Conservation (phyloP, 2,329 filamentous ascomycete species). For the Colletotrichum tropicicola region DNA sequence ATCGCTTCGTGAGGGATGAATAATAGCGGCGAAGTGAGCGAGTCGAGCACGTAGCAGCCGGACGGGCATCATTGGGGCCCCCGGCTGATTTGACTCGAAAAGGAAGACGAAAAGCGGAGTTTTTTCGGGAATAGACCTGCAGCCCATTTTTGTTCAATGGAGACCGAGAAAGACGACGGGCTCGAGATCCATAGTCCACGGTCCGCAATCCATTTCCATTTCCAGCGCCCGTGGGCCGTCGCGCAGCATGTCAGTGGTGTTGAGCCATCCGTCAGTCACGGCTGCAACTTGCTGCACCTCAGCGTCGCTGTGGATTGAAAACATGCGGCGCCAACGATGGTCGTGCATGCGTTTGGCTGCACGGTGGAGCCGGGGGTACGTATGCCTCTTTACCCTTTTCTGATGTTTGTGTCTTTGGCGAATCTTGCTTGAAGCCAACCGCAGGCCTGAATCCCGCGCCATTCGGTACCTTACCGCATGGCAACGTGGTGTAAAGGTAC, state of each 20-base stretch:
- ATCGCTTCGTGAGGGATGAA: slow-evolving; percentile 1
- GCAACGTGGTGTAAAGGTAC: slow-evolving; percentile 10
- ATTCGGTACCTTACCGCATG: slow-evolving; percentile 10
- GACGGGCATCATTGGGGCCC: not conserved
- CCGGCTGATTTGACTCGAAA: slow-evolving; percentile 12
- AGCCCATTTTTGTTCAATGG: slow-evolving; percentile 11
- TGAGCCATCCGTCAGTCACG: not conserved
- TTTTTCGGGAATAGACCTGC: slow-evolving; percentile 23
- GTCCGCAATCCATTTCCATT: too few relatives aligned
- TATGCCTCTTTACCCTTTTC: slow-evolving; percentile 31
- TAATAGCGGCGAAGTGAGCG: slow-evolving; percentile 3
- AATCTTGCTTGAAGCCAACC: slow-evolving; percentile 27
- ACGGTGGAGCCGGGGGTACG: slow-evolving; percentile 28
- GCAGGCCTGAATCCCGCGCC: slow-evolving; percentile 6
- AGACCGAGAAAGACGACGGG: not conserved
- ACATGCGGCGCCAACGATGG: slow-evolving; percentile 16
- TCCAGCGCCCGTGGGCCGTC: not conserved
- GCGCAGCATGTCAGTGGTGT: not conserved
- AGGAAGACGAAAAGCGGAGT: slow-evolving; percentile 14
- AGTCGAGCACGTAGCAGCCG: slow-evolving; percentile 8
- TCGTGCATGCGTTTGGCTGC: slow-evolving; percentile 25
- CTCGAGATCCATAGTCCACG: too few relatives aligned
- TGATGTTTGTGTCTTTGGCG: slow-evolving; percentile 11
- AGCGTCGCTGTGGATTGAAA: slow-evolving; percentile 13
- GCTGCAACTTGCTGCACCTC: not conserved